A percentile compares a stretch with the other conserved stretches of the same genome.
Evolutionary conservation across 306 rosid species (phyloP).

Genomic region (Argentina anserina): DNA sequence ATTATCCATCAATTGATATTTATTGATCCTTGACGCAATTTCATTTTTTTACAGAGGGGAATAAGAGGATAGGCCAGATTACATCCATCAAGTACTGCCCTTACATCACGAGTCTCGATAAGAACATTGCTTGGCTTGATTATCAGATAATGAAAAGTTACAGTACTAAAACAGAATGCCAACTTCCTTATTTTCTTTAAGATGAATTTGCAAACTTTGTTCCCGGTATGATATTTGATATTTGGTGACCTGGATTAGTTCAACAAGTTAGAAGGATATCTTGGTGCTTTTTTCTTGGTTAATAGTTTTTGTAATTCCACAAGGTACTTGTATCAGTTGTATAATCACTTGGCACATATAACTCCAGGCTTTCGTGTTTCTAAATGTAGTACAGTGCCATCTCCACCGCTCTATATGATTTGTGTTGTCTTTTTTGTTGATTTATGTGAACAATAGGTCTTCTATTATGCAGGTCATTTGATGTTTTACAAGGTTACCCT

Average conservation of each 20-base stretch:
- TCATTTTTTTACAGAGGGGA: constrained; percentile 45
- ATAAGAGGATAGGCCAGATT: constrained; percentile 35
- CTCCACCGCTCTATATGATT: neutral
- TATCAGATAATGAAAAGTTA: neutral
- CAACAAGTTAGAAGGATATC: neutral
- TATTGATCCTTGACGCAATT: constrained; percentile 8
- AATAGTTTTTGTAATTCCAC: neutral
- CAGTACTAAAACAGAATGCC: neutral
- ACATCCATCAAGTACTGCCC: constrained; percentile 30
- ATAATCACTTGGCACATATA: neutral
- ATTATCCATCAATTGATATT: no score
- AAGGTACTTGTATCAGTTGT: no score
- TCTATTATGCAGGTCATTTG: constrained; percentile 57
- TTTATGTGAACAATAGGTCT: neutral
- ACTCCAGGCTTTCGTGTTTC: constrained; percentile 1
- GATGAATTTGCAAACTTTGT: neutral
- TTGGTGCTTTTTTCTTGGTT: no score
- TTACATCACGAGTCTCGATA: constrained; percentile 44
- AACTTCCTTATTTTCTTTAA: constrained; percentile 2
- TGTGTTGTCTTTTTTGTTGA: constrained; percentile 8
- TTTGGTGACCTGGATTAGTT: neutral
- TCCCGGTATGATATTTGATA: neutral
- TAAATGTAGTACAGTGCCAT: neutral
- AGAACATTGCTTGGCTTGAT: neutral
- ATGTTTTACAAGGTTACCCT: constrained; percentile 58